phyloP scores from a whole-genome alignment of 208 protist genomes.

The Novymonas esmeraldas region DNA sequence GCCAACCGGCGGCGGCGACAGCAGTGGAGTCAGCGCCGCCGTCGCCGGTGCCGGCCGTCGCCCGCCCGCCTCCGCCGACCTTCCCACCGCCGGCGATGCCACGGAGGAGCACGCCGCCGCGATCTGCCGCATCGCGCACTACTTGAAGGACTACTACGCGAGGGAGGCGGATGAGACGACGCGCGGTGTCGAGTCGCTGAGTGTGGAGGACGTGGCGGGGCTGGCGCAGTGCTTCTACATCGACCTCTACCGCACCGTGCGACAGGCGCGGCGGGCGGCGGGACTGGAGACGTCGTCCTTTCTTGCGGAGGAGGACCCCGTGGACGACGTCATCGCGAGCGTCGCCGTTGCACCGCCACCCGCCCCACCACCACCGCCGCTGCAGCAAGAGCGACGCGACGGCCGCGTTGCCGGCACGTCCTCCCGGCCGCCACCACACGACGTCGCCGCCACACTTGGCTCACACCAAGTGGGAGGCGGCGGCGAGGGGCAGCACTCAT shows the following conservation, averaged over 20 bases:
- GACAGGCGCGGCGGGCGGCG: slow-evolving; percentile 31
- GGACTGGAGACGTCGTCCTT: slow-evolving; percentile 62
- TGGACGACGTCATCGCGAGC: slow-evolving; percentile 25
- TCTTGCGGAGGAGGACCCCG: slow-evolving; percentile 41
- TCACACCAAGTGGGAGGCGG: neutral
- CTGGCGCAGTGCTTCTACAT: slow-evolving; percentile 82
- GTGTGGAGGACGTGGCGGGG: slow-evolving; percentile 62
- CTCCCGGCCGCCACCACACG: neutral
- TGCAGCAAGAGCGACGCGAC: slow-evolving; percentile 13
- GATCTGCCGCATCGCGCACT: slow-evolving; percentile 47
- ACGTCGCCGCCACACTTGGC: neutral
- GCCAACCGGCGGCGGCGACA: neutral
- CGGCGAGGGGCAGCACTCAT: neutral
- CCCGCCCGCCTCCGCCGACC: neutral
- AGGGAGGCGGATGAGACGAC: slow-evolving; percentile 47
- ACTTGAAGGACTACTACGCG: slow-evolving; percentile 80
- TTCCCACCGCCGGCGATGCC: slow-evolving; percentile 1
- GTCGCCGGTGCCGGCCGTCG: neutral
- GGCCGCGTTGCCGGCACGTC: neutral
- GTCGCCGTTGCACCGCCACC: slow-evolving; percentile 5
- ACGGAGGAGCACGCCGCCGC: slow-evolving; percentile 41
- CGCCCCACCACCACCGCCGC: neutral
- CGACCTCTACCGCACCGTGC: slow-evolving; percentile 67
- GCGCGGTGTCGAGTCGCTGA: slow-evolving; percentile 69
- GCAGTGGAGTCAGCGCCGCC: neutral